A percentile compares a stretch with the other conserved stretches of the same genome.
phyloP scores from a whole-genome alignment of 192 early-diverging fungal species.

The Coemansia sp. region DNA sequence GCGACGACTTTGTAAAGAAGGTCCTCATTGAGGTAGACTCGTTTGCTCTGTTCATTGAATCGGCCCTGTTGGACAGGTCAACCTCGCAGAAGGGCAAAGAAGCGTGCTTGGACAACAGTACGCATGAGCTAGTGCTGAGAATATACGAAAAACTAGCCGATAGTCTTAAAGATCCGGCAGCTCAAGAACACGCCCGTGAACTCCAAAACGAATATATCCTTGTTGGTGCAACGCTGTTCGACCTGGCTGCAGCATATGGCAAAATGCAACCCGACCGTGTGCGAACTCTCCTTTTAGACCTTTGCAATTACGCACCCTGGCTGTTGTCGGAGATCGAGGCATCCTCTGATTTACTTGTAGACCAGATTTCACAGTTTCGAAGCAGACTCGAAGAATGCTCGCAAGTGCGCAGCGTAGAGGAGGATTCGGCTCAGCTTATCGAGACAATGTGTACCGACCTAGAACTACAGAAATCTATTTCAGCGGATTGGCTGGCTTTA shows the following conservation, averaged over 20 bases:
- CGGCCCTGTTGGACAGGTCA: conserved; percentile 18
- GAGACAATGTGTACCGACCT: conserved; percentile 19
- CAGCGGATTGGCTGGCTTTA: conserved; percentile 34
- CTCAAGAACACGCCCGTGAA: conserved; percentile 19
- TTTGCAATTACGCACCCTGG: conserved; percentile 53
- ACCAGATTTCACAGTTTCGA: conserved; percentile 56
- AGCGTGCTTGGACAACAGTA: neutral
- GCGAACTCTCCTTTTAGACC: conserved; percentile 32
- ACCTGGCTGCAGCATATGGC: conserved; percentile 55
- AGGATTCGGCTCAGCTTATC: conserved; percentile 16
- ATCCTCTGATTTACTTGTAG: conserved; percentile 48
- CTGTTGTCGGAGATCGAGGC: conserved; percentile 55
- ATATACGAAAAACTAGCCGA: conserved; percentile 42
- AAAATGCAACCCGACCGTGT: conserved; percentile 45
- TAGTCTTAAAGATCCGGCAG: conserved; percentile 31
- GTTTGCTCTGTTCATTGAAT: conserved; percentile 16
- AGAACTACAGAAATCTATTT: conserved; percentile 32
- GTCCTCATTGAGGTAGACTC: conserved; percentile 22
- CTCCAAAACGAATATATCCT: conserved; percentile 40
- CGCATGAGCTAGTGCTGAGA: conserved; percentile 23
- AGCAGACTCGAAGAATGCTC: conserved; percentile 29
- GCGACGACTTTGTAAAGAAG: conserved; percentile 27
- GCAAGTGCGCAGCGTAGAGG: neutral
- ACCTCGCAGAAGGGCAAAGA: neutral
- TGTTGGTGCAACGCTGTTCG: conserved; percentile 58